Evolutionary conservation across 2,329 filamentous ascomycete species (phyloP), one percentile per base, ranked within the genome.

Genomic region (Aureobasidium vineae): DNA sequence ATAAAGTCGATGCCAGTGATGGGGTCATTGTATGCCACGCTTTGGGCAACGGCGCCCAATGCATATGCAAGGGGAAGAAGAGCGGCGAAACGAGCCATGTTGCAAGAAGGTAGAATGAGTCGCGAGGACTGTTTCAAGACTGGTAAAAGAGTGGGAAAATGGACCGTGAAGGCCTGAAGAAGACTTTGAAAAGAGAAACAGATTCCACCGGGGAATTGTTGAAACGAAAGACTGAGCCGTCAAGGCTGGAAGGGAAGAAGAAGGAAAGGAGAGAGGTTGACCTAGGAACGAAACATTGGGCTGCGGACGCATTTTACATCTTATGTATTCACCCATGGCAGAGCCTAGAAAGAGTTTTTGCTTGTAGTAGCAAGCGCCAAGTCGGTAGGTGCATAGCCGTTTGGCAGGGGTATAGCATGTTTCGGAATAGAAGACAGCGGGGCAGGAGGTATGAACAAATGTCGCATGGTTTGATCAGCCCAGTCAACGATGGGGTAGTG

Each of bases 1-100:
- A 79, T 74, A 68, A 81, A 84, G 8, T 76, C 75, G 67, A 84
- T 84, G 28, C 79, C 79, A 2, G 81, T 82, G 63, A 77, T 75
- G 54, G 77, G 70, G 43, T 83, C 81, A 7, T 73, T 77, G 69
- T 79, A 82, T 28, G 74, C 40, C 13, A 63, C 63, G 15, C 63
- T 65, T 45, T 68, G 67, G 10, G 67, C 67, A 61, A 57, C 40
- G 36, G 59, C 67, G 16, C 64, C 67, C 28, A 59, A 31, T 50
- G 60, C 67, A 36, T 60, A 52, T 28, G 63, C 63, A 60, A 66
- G 45, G 28, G 67, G 40, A 28, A 60, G 43, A 41, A 68, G n/a
- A 28, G 63, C 33, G 36, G 57, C 64, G 60, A 66, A 68, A 53
- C 67, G 67, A 65, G 65, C 36, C 67, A 68, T 68, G 21, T 38